Evolutionary conservation across 306 rosid genomes (phyloP).

Genomic region (Quercus agrifolia): DNA sequence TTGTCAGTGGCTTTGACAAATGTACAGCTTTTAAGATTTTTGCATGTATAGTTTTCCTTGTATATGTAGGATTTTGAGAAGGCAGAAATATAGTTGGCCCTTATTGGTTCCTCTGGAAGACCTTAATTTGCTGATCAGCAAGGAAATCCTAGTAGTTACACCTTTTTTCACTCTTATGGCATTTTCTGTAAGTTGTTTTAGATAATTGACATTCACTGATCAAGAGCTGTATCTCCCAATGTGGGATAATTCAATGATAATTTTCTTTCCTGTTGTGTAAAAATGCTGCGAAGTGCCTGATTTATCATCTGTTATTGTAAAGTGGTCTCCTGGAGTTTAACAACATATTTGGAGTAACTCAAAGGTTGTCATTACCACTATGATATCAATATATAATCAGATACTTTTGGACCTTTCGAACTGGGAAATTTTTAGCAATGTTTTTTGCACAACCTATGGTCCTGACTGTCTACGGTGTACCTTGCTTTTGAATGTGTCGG

Average conservation of each 20-base stretch:
- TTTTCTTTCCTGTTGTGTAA: too few species aligned
- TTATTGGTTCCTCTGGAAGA: neutral
- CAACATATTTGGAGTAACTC: too few species aligned
- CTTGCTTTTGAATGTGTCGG: too few species aligned
- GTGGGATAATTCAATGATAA: neutral
- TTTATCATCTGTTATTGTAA: too few species aligned
- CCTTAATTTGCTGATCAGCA: neutral
- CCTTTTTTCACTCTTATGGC: neutral
- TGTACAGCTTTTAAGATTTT: conserved; percentile 18
- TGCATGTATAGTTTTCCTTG: conserved; percentile 1
- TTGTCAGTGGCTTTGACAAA: neutral
- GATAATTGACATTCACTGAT: neutral
- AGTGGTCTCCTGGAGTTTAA: too few species aligned
- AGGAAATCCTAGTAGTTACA: neutral
- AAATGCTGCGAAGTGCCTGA: too few species aligned
- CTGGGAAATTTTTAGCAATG: neutral
- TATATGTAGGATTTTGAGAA: neutral
- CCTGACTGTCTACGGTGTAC: too few species aligned
- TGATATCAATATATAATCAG: neutral
- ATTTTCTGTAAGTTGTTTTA: neutral
- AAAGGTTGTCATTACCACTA: too few species aligned
- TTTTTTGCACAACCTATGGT: too few species aligned
- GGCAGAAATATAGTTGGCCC: neutral
- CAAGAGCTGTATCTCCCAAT: neutral
- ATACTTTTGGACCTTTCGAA: neutral